These are phyloP conservation scores for Monilinia fructicola DNA, from an alignment of 2,329 filamentous ascomycete genomes.

Conservation along the genomic window DNA sequence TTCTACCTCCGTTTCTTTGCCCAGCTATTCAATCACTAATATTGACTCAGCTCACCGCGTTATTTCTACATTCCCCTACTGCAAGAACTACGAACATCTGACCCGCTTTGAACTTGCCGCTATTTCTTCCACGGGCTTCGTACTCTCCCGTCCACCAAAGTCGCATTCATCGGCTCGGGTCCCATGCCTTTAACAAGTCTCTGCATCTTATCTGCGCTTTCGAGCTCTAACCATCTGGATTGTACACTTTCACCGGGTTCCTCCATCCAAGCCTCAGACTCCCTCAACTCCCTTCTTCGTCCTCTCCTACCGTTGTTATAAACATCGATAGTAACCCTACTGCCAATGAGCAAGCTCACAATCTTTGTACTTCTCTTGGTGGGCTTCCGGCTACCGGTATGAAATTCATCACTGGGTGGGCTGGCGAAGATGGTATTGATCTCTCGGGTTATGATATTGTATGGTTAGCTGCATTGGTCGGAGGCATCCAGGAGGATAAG, in stretches of 20 bases:
- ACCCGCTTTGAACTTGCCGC: constrained; percentile 48
- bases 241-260: neutral
- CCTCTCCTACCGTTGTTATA: neutral
- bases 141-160: constrained; percentile 37
- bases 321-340: constrained; percentile 46
- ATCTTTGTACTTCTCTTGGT: constrained; percentile 42
- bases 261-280: neutral
- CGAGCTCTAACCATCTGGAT: constrained; percentile 23
- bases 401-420: constrained; percentile 44
- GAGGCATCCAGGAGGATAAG: constrained; percentile 46
- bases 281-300: neutral
- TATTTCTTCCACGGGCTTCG: constrained; percentile 41
- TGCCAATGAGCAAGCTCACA: constrained; percentile 42
- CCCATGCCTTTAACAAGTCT: constrained; percentile 51
- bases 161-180: constrained; percentile 53
- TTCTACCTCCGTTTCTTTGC: neutral
- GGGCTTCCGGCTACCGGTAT: constrained; percentile 36
- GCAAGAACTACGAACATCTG: constrained; percentile 50
- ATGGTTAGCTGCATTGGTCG: constrained; percentile 52
- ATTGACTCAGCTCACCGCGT: constrained; percentile 33
- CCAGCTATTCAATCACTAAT: constrained; percentile 24
- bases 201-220: constrained; percentile 44
- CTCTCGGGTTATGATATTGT: constrained; percentile 47
- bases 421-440: constrained; percentile 28
- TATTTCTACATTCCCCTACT: constrained; percentile 48